These are phyloP conservation scores for Rhododendron vialii DNA, from an alignment of 148 eudicot genomes.

Conservation along the genomic window DNA sequence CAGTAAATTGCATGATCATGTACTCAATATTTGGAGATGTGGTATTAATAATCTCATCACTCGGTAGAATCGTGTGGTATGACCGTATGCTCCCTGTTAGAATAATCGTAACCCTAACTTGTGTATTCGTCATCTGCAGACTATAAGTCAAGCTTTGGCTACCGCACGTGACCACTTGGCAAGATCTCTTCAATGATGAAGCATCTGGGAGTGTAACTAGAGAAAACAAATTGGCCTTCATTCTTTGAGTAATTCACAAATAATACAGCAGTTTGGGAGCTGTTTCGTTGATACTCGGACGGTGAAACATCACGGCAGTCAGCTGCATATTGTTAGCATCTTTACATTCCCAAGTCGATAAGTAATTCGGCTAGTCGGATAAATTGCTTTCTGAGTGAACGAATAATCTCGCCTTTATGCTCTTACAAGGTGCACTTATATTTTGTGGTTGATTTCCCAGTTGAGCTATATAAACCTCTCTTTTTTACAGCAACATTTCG, in stretches of 20 bases:
- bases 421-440: background rate
- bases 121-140: conserved; percentile 31
- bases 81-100: background rate
- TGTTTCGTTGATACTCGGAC: too few species aligned
- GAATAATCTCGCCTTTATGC: background rate
- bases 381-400: background rate
- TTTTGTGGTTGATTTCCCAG: background rate
- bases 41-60: background rate
- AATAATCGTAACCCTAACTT: background rate
- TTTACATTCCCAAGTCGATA: background rate
- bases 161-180: conserved; percentile 67
- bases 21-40: background rate
- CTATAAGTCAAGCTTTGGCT: conserved; percentile 61
- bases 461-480: background rate
- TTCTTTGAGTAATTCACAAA: background rate
- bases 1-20: background rate
- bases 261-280: background rate
- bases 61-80: background rate
- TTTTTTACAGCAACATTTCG: background rate
- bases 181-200: conserved; percentile 60
- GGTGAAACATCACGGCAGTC: background rate
- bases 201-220: background rate
- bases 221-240: background rate
- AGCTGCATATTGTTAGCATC: background rate
- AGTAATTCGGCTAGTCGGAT: background rate